phyloP scores from a whole-genome alignment of 2,329 filamentous ascomycete species.

The Samsoniella hepiali region DNA sequence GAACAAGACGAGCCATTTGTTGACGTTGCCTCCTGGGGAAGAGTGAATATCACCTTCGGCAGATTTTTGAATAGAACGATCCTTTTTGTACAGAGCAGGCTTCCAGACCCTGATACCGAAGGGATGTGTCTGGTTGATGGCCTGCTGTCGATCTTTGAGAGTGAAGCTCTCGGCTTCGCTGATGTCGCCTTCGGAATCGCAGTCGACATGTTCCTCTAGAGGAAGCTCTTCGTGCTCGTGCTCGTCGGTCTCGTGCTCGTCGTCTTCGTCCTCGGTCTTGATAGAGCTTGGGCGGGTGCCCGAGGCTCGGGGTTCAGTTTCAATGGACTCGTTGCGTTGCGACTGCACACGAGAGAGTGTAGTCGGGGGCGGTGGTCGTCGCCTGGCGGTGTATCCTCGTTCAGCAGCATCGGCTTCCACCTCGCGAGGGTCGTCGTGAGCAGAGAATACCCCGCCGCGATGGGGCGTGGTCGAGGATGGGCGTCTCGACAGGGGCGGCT shows the following conservation, averaged over 20 bases:
- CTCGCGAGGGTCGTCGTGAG: constrained; percentile 81
- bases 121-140: constrained; percentile 97
- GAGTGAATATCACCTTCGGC: constrained; percentile 98
- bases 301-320: constrained; percentile 27
- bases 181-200: constrained; percentile 66
- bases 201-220: constrained; percentile 50
- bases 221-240: constrained; percentile 41
- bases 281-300: constrained; percentile 18
- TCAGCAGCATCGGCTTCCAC: constrained; percentile 64
- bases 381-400: constrained; percentile 36
- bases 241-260: constrained; percentile 31
- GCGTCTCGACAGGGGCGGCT: constrained; percentile 70
- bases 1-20: constrained; percentile 78
- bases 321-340: constrained; percentile 21
- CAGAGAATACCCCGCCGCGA: constrained; percentile 83
- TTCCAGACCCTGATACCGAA: constrained; percentile 99
- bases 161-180: constrained; percentile 98
- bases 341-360: constrained; percentile 44
- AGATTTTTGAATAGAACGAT: constrained; percentile 90
- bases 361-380: constrained; percentile 32
- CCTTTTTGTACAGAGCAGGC: constrained; percentile 96
- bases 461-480: constrained; percentile 75
- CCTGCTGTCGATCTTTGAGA: constrained; percentile 91
- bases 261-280: constrained; percentile 28
- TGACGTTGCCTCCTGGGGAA: constrained; percentile 82